phyloP scores from a whole-genome alignment of 306 rosid species.

The Phaseolus lunatus region DNA sequence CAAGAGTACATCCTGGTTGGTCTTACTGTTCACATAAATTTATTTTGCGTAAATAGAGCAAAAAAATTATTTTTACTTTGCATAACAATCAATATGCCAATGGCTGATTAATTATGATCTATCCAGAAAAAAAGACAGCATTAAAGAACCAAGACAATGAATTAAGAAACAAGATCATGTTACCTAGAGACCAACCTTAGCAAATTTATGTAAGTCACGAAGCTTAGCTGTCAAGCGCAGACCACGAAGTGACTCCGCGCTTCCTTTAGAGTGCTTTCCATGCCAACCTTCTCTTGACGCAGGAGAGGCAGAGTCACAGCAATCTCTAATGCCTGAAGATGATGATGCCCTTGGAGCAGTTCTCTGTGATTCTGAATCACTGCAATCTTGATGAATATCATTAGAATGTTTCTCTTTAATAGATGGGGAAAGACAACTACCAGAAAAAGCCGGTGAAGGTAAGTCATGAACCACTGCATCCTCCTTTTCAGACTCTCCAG shows the following conservation, averaged over 20 bases:
- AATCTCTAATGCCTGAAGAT: constrained; percentile 62
- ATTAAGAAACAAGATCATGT: constrained; percentile 5
- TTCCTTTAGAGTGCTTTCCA: constrained; percentile 72
- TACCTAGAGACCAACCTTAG: constrained; percentile 68
- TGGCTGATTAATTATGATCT: constrained; percentile 4
- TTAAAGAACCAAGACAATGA: constrained; percentile 10
- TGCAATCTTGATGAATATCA: constrained; percentile 67
- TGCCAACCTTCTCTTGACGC: constrained; percentile 76
- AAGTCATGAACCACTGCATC: constrained; percentile 64
- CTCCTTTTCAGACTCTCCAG: constrained; percentile 79
- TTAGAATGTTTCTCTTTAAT: constrained; percentile 59
- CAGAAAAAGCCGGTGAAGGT: constrained; percentile 54
- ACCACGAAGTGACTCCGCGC: constrained; percentile 69
- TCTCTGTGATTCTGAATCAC: constrained; percentile 74
- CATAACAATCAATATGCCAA: constrained; percentile 11
- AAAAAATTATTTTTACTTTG: constrained; percentile 12
- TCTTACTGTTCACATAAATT: constrained; percentile 17
- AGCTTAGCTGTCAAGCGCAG: constrained; percentile 87
- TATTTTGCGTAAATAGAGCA: constrained; percentile 18
- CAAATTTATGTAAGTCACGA: constrained; percentile 88
- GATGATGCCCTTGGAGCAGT: constrained; percentile 70
- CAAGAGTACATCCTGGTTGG: background rate
- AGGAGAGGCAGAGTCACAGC: constrained; percentile 65
- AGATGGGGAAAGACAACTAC: constrained; percentile 57
- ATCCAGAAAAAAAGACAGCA: background rate